Base-by-base conservation (phyloP, 2,329 filamentous ascomycete species). In the Mycosphaerelloides madeirae region DNA sequence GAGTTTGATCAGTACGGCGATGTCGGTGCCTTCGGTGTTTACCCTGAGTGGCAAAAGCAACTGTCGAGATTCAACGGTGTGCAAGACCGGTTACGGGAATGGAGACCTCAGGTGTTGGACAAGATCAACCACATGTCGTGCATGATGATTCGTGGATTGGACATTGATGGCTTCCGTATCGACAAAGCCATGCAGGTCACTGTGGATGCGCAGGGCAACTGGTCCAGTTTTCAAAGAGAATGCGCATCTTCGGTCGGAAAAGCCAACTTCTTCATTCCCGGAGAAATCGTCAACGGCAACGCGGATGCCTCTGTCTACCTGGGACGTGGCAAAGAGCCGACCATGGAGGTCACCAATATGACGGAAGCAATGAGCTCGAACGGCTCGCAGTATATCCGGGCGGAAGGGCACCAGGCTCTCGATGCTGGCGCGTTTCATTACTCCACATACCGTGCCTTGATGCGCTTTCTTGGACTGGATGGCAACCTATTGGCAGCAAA, bases 161-260 rank as follows among this genome's bases (percentile, higher is more conserved):
- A 84, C 55, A 76, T 84, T 43, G 81, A 84, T 56, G 81, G 80
- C 0, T 82, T 80, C 57, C 76, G 81, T 42, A 80, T 81, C 62
- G 81, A 84, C 64, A 84, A 84, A 62, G 81, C 79, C 2, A 76
- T 78, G 13, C 80, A 83, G 55, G 74, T 78, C 11, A 82, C 80
- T 0, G 72, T 82, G 5, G 81, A 83, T 56, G 73, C 79, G 1
- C 69, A 80, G 46, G 79, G 72, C 5, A 72, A 77, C 34, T 83
- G 79, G 59, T 79, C 77, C 16, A 65, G 70, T 16, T 70, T 72
- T 7, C 75, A 81, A 56, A 70, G 80, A 29, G 65, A 74, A 31
- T 84, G 80, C 58, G 80, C 80, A 9, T 61, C 65, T 6, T 60
- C 64, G n/a, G 65, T 76, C 29, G 77, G 77, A 31, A 84, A 84